These are phyloP conservation scores for Trichoderma koningiopsis DNA, from an alignment of 2,329 filamentous ascomycete genomes.

Conservation along the genomic window DNA sequence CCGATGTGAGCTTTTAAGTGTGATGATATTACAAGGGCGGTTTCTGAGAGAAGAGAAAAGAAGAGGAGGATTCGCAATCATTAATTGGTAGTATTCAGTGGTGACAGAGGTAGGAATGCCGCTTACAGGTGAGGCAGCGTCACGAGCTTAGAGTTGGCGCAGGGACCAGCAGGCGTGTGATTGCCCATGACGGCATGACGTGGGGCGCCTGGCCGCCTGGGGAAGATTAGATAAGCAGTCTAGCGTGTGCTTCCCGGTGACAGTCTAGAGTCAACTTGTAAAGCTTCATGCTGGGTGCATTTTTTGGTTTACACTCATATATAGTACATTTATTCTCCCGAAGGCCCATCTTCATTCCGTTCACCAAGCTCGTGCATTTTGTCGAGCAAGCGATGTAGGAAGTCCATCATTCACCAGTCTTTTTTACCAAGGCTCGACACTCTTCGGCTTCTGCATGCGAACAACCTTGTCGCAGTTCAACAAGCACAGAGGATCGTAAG, in stretches of 20 bases:
- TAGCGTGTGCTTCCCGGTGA: neutral
- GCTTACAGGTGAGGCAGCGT: constrained; percentile 8
- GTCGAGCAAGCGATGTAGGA: neutral
- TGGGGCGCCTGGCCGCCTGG: constrained; percentile 15
- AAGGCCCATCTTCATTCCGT: neutral
- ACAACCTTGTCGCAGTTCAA: constrained; percentile 72
- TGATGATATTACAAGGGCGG: neutral
- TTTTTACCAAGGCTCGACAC: constrained; percentile 48
- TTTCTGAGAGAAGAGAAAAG: neutral
- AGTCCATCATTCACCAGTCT: neutral
- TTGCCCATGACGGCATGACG: constrained; percentile 26
- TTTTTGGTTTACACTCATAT: neutral
- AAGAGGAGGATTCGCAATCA: neutral
- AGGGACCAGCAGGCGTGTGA: constrained; percentile 24
- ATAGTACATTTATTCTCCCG: neutral
- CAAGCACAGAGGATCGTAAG: constrained; percentile 74
- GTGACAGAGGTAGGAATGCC: neutral
- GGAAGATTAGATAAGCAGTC: constrained; percentile 19
- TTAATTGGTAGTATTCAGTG: neutral
- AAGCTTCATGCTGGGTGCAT: neutral
- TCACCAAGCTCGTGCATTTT: neutral
- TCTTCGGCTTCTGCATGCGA: constrained; percentile 55
- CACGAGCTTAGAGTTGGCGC: constrained; percentile 27
- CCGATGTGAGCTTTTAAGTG: neutral
- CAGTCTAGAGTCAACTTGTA: neutral